Evolutionary conservation across 169 alveolate genomes (phyloP).

Genomic region (Hepatocystis sp.): DNA sequence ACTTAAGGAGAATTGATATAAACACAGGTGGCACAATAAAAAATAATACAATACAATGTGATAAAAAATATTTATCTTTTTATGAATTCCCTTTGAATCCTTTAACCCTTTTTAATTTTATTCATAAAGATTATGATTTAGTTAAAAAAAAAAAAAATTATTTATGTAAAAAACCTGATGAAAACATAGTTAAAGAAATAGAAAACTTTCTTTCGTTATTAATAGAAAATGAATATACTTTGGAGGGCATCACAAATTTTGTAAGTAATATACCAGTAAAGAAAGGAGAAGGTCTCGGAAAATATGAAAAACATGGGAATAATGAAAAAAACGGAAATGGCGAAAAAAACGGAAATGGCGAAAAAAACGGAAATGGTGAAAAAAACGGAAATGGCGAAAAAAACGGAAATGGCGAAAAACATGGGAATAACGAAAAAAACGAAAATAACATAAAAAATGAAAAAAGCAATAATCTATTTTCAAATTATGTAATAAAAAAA

Average conservation of each 20-base stretch:
- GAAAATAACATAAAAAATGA: neutral
- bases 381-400: too few species aligned
- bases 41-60: neutral
- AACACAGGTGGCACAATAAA: too few species aligned
- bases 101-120: slow-evolving; percentile 40
- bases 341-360: neutral
- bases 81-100: slow-evolving; percentile 66
- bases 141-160: neutral
- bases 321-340: neutral
- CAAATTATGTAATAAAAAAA: slow-evolving; percentile 8
- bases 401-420: neutral
- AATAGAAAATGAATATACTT: slow-evolving; percentile 65
- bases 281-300: slow-evolving; percentile 7
- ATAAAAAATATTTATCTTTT: slow-evolving; percentile 10
- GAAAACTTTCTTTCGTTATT: slow-evolving; percentile 34
- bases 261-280: neutral
- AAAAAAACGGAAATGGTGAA: too few species aligned
- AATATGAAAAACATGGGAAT: neutral
- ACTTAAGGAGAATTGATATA: too few species aligned
- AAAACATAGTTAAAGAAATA: slow-evolving; percentile 20
- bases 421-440: too few species aligned
- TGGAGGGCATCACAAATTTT: slow-evolving; percentile 21
- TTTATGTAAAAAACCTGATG: slow-evolving; percentile 16
- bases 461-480: too few species aligned
- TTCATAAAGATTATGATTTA: slow-evolving; percentile 24